Evolutionary conservation across 2,329 filamentous ascomycete genomes (phyloP), one percentile per base, ranked within the genome.

Genomic region (Cladosporium halotolerans): DNA sequence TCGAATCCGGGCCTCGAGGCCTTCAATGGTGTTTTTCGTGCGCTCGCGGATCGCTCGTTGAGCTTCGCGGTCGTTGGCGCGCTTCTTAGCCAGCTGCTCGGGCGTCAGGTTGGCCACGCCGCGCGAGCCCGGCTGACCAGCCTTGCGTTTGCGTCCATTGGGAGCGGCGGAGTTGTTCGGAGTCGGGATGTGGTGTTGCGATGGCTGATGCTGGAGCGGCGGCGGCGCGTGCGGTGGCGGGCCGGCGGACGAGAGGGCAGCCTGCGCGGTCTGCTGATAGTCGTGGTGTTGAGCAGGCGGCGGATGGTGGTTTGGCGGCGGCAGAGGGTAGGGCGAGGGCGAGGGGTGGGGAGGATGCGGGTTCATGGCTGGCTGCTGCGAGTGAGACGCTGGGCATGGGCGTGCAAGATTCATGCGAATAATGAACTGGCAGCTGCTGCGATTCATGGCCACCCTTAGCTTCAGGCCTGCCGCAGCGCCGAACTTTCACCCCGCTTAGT

Each of bases 51-150:
- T 93, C 38, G 88, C 88, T 45, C 89, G 81, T 68, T 95, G 89
- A 31, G 89, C 89, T 69, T 95, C 88, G 54, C 89, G 84, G 68
- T 95, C 89, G 79, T 96, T 96, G 64, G 89, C 88, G 59, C 91
- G 80, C 76, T 96, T 96, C 70, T 90, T 87, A 31, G 86, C 88
- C 55, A 96, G 80, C 72, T 96, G 91, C 57, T 91, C 87, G 5
- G 89, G 87, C 9, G 89, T 95, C 66, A 96, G 78, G 64, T 88
- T 92, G 58, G 89, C 89, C 53, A 95, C 90, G 58, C 88, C 90
- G 60, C 89, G 82, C 43, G 69, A 72, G 33, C 63, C 66, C 28
- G 72, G 64, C 23, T 61, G 63, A 53, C 67, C 71, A n/a, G 68
- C 63, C 51, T 64, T 63, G 39, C 68, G 60, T 57, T 69, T 70